phyloP scores from a whole-genome alignment of 495 filamentous ascomycete genomes.

The Platismatia glauca region DNA sequence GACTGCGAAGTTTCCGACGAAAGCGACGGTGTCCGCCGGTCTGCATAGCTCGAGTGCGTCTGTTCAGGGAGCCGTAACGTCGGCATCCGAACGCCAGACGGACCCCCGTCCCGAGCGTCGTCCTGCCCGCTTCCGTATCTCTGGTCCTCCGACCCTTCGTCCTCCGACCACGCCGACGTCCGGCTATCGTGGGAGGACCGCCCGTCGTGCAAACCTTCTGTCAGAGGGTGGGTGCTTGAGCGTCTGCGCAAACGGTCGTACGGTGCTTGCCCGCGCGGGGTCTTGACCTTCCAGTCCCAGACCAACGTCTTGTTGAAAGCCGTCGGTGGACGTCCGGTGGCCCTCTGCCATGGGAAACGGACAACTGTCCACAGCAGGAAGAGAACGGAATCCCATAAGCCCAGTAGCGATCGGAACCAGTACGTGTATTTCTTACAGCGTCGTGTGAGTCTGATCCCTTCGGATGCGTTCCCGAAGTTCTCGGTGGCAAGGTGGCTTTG shows the following conservation, averaged over 20 bases:
- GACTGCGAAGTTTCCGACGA: background rate
- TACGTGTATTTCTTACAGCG: background rate
- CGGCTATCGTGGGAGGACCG: background rate
- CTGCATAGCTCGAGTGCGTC: background rate
- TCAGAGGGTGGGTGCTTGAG: background rate
- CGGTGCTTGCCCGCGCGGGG: background rate
- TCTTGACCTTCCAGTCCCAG: background rate
- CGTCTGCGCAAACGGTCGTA: background rate
- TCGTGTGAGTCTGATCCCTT: background rate
- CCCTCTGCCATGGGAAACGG: background rate
- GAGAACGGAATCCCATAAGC: background rate
- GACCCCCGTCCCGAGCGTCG: background rate
- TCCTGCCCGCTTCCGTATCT: background rate
- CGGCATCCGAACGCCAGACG: background rate
- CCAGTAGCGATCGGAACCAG: background rate
- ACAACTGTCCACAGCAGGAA: background rate
- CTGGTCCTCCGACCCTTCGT: background rate
- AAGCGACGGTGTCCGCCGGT: background rate
- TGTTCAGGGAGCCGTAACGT: background rate
- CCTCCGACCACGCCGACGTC: background rate
- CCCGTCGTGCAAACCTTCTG: background rate
- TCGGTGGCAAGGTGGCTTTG: slow-evolving; percentile 25
- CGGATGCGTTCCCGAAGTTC: background rate
- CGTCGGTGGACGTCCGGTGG: background rate
- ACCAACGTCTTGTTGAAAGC: background rate